Conservation (phyloP, 2,329 filamentous ascomycete genomes). For the Aspergillus floridensis region DNA sequence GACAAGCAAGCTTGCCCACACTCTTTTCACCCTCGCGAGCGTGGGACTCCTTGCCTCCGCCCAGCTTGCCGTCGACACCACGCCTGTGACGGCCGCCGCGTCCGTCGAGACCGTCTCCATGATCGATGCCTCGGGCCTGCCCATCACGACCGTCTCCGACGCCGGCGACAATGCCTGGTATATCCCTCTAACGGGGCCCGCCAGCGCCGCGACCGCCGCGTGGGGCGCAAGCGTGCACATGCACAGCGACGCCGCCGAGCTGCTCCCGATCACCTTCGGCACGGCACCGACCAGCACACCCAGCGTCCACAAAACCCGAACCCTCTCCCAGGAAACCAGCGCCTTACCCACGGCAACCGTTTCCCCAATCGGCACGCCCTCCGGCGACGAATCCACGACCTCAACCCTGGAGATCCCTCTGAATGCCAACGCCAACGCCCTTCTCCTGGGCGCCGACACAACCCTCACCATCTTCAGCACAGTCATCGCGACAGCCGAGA, state of each 20-base stretch:
- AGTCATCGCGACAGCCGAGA: neutral
- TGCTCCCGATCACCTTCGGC: slow-evolving; percentile 1
- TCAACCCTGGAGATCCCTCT: neutral
- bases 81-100: neutral
- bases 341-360: neutral
- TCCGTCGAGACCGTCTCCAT: slow-evolving; percentile 2
- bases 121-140: slow-evolving; percentile 1
- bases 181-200: neutral
- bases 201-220: neutral
- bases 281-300: neutral
- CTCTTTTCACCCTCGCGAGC: neutral
- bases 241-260: neutral
- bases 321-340: no score
- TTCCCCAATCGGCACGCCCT: neutral
- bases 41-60: neutral
- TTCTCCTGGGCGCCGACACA: neutral
- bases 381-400: neutral
- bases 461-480: neutral
- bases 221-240: neutral
- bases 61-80: neutral
- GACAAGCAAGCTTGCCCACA: neutral
- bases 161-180: slow-evolving; percentile 1
- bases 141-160: slow-evolving; percentile 2
- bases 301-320: no score
- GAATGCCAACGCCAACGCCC: neutral